phyloP scores from a whole-genome alignment of 495 filamentous ascomycete species.

The Apiosordaria backusii region DNA sequence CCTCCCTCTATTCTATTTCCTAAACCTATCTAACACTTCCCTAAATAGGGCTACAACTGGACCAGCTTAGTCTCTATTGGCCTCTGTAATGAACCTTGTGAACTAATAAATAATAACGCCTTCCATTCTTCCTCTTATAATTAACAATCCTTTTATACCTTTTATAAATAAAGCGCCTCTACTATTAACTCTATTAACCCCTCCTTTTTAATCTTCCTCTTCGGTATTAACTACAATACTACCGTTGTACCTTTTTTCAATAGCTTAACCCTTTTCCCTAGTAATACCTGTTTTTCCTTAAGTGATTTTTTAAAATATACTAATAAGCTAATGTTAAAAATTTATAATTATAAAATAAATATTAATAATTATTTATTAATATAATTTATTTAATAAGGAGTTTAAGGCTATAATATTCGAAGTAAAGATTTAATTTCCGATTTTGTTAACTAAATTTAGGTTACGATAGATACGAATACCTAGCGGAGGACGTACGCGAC shows the following conservation, averaged over 20 bases:
- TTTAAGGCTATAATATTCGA: conserved; percentile 48
- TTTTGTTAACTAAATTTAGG: conserved; percentile 59
- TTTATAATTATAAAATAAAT: conserved; percentile 58
- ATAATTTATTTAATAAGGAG: conserved; percentile 46
- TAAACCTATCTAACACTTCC: conserved; percentile 5
- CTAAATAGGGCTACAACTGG: conserved; percentile 49
- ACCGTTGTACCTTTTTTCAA: conserved; percentile 52
- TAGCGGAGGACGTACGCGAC: conserved; percentile 49
- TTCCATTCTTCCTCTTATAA: conserved; percentile 47
- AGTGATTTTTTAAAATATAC: conserved; percentile 43
- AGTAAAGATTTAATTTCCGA: conserved; percentile 43
- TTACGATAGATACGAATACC: conserved; percentile 42
- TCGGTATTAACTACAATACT: conserved; percentile 56
- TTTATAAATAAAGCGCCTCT: conserved; percentile 48
- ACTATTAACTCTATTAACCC: conserved; percentile 53
- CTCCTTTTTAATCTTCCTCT: conserved; percentile 57
- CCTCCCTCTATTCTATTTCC: background rate
- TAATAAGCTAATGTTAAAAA: conserved; percentile 57
- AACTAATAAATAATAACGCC: conserved; percentile 32
- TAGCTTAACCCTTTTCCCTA: conserved; percentile 43
- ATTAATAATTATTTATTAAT: conserved; percentile 46
- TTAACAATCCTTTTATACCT: conserved; percentile 55
- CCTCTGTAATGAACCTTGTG: conserved; percentile 60
- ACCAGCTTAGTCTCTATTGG: conserved; percentile 50
- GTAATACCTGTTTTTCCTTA: conserved; percentile 42